Conservation (phyloP, 257 asterid genomes). For the Ballota nigra region DNA sequence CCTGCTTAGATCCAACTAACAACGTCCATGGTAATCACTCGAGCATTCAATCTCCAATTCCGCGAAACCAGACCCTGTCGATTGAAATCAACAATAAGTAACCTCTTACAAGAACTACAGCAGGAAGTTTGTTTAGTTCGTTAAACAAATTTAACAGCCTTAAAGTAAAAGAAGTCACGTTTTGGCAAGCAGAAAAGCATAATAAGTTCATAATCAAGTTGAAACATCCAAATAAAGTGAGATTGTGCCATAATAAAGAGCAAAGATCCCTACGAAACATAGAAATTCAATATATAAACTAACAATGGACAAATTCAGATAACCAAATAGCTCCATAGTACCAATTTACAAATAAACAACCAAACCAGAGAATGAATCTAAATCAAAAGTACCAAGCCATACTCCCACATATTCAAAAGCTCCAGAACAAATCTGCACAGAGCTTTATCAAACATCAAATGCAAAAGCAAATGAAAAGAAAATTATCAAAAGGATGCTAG, state of each 20-base stretch:
- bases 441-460: constrained; percentile 25
- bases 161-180: background rate
- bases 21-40: background rate
- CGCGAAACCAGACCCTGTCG: constrained; percentile 21
- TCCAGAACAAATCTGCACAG: constrained; percentile 19
- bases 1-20: constrained; percentile 19
- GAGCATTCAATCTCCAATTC: constrained; percentile 17
- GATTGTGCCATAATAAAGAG: constrained; percentile 17
- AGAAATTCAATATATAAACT: background rate
- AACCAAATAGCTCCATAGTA: constrained; percentile 11
- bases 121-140: background rate
- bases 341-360: background rate
- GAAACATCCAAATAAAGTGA: background rate
- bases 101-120: constrained; percentile 9
- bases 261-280: constrained; percentile 19
- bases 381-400: constrained; percentile 17
- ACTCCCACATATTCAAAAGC: constrained; percentile 19
- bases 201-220: background rate
- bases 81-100: constrained; percentile 21
- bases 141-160: background rate
- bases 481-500: constrained; percentile 23
- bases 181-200: constrained; percentile 5
- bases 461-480: constrained; percentile 17
- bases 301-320: constrained; percentile 11
- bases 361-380: constrained; percentile 2